These are phyloP conservation scores for Patellaria atrata DNA, from an alignment of 495 filamentous ascomycete species.

Conservation along the genomic window DNA sequence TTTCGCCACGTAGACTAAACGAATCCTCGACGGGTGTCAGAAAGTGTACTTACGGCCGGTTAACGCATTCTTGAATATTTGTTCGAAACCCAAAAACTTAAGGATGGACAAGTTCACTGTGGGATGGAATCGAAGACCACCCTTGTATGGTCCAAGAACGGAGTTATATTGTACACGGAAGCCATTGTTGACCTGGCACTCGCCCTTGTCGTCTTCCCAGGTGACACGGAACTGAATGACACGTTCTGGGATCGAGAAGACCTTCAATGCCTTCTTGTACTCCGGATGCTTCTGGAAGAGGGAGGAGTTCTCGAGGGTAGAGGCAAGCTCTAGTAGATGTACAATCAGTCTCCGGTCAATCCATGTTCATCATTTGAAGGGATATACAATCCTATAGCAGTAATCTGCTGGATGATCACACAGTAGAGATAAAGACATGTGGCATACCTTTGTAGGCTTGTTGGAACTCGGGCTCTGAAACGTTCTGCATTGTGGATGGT, in stretches of 20 bases:
- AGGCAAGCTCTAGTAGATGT: slow-evolving; percentile 61
- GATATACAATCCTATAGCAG: neutral
- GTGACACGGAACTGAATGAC: slow-evolving; percentile 93
- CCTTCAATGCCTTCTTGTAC: slow-evolving; percentile 75
- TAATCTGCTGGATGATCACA: neutral
- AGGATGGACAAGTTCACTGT: slow-evolving; percentile 93
- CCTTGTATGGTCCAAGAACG: slow-evolving; percentile 95
- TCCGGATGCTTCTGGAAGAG: slow-evolving; percentile 91
- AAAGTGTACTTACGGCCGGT: slow-evolving; percentile 61
- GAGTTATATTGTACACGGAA: slow-evolving; percentile 99
- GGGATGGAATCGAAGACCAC: slow-evolving; percentile 90
- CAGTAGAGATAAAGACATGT: neutral
- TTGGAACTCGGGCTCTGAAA: slow-evolving; percentile 87
- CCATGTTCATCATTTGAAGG: neutral
- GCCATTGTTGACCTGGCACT: slow-evolving; percentile 87
- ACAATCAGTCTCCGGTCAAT: neutral
- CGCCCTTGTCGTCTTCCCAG: slow-evolving; percentile 86
- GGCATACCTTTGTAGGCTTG: slow-evolving; percentile 88
- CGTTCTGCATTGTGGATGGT: slow-evolving; percentile 47
- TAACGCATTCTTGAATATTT: slow-evolving; percentile 99
- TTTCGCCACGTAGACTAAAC: no score
- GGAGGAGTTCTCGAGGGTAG: slow-evolving; percentile 81
- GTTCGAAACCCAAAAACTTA: slow-evolving; percentile 98
- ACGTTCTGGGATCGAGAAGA: slow-evolving; percentile 87
- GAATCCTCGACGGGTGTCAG: neutral